These are phyloP conservation scores for Chlorella sp. DNA, from an alignment of 139 green algal genomes.

Conservation along the genomic window DNA sequence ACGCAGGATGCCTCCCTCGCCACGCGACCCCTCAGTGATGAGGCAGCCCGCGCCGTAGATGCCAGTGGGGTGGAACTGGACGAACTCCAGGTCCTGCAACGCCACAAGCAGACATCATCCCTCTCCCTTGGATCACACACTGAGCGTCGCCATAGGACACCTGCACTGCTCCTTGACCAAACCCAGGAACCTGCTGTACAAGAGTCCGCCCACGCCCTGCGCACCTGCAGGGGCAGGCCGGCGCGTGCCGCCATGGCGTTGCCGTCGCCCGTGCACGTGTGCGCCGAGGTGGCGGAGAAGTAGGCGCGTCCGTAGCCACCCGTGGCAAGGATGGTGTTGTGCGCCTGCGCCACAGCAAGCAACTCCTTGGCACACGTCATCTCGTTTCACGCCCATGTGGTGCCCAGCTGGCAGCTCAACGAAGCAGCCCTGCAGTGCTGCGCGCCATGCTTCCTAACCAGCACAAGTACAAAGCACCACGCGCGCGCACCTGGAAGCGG, in stretches of 20 bases:
- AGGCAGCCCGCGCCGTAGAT: conserved; percentile 99
- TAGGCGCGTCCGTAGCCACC: conserved; percentile 96
- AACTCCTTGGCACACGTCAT: too few relatives aligned
- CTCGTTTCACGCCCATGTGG: too few relatives aligned
- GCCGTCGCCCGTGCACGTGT: conserved; percentile 97
- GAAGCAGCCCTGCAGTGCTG: too few relatives aligned
- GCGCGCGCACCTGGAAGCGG: conserved; percentile 74
- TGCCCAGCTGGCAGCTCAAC: too few relatives aligned
- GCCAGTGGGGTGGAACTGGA: conserved; percentile 98
- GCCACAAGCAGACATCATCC: neutral
- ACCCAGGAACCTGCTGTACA: too few relatives aligned
- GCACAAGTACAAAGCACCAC: too few relatives aligned
- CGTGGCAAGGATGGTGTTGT: conserved; percentile 94
- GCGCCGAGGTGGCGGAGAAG: conserved; percentile 92
- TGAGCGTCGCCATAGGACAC: too few relatives aligned
- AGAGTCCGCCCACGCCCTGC: neutral
- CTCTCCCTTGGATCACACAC: too few relatives aligned
- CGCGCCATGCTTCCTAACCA: too few relatives aligned
- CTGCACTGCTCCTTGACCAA: too few relatives aligned
- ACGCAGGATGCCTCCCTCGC: conserved; percentile 94
- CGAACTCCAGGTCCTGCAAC: conserved; percentile 86
- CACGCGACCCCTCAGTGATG: conserved; percentile 95
- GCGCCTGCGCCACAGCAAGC: too few relatives aligned
- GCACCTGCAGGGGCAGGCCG: conserved; percentile 74
- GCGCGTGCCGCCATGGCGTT: conserved; percentile 90